Evolutionary conservation across 73 alveolate genomes (phyloP), one percentile per base, ranked within the genome.

Genomic region (Urostyla sp.): DNA sequence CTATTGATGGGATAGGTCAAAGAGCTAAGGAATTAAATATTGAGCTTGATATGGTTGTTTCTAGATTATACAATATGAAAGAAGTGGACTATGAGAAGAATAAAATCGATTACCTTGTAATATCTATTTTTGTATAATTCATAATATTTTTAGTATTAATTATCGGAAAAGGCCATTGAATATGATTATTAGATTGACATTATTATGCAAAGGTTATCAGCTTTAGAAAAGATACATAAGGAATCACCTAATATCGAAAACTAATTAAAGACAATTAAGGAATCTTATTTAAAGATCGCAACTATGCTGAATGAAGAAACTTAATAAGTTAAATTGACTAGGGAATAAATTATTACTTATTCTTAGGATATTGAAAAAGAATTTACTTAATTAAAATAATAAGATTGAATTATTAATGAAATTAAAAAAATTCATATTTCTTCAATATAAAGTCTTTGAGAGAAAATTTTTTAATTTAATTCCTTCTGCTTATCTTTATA

Each of bases 81-180:
- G 79, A 63, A 15, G 44, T 63, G 5, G 79, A 63, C 27, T 63
- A 63, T 63, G 79, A 63, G 37, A 63, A 63, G 26, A 63, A 63
- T 40, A 63, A 63, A 31, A 63, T 63, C 24, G 79, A 63, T 11
- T 63, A 10, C 60, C 45, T 63, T 3, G n/a, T n/a, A n/a, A n/a
- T n/a, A n/a, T n/a, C n/a, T n/a, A n/a, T n/a, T n/a, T n/a, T n/a
- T n/a, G n/a, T n/a, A n/a, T n/a, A n/a, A n/a, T n/a, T n/a, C n/a
- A n/a, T n/a, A n/a, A n/a, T n/a, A n/a, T n/a, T n/a, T n/a, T n/a
- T n/a, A n/a, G n/a, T 63, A 63, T 31, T 37, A 20, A 16, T 43
- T 63, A 60, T 43, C 79, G 4, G 79, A 63, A 38, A 63, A 63
- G 44, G 37, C 79, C 2, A 63, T 63, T 13, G 79, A 63, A 60